A percentile compares a stretch with the other conserved stretches of the same genome.
phyloP scores from a whole-genome alignment of 2,329 filamentous ascomycete species.

The Endoconidiophora polonica region DNA sequence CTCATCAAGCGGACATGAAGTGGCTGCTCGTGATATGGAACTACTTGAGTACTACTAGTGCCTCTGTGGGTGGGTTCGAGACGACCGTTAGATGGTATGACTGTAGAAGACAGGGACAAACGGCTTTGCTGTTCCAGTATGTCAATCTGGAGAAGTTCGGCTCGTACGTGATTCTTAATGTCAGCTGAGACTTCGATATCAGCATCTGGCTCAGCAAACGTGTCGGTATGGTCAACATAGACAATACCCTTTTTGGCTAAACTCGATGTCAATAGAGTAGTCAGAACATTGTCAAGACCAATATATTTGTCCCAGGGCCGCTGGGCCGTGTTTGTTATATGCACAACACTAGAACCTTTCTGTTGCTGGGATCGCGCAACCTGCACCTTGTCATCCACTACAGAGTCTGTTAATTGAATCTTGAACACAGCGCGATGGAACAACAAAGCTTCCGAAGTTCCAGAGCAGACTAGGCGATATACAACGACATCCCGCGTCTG shows the following conservation, averaged over 20 bases:
- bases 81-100: no score
- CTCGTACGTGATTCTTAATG: background rate
- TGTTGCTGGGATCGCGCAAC: constrained; percentile 45
- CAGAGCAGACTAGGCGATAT: constrained; percentile 63
- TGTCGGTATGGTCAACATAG: constrained; percentile 10
- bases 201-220: constrained; percentile 9
- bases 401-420: constrained; percentile 57
- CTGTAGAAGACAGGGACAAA: no score
- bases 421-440: constrained; percentile 70
- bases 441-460: constrained; percentile 62
- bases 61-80: no score
- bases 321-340: background rate
- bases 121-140: constrained; percentile 1
- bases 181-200: constrained; percentile 7
- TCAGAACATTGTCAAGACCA: constrained; percentile 15
- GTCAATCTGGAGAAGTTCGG: constrained; percentile 3
- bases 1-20: background rate
- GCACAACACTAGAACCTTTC: constrained; percentile 13
- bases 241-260: background rate
- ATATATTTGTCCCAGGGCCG: constrained; percentile 7
- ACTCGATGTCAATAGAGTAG: constrained; percentile 28
- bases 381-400: constrained; percentile 71
- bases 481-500: constrained; percentile 69
- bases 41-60: background rate
- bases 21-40: constrained; percentile 1